phyloP scores from a whole-genome alignment of 1,284 basidiomycete genomes.

The Melampsora larici-populina region DNA sequence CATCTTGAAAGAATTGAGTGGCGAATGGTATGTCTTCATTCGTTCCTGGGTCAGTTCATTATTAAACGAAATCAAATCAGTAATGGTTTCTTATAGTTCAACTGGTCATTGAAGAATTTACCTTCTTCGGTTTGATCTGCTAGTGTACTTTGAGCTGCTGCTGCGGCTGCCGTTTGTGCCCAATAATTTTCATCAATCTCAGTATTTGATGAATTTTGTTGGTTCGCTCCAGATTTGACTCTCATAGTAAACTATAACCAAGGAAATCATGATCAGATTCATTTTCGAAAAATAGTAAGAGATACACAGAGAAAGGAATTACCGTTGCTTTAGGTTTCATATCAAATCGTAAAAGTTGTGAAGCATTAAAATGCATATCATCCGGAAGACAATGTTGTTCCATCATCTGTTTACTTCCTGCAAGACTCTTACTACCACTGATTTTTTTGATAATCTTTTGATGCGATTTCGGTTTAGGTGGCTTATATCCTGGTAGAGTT shows the following conservation, averaged over 20 bases:
- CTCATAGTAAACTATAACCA: slow-evolving; percentile 43
- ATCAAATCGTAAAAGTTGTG: slow-evolving; percentile 84
- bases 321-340: slow-evolving; percentile 92
- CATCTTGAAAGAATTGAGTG: slow-evolving; percentile 88
- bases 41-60: slow-evolving; percentile 52
- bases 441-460: slow-evolving; percentile 59
- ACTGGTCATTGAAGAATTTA: not conserved
- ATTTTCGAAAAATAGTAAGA: slow-evolving; percentile 37
- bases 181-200: slow-evolving; percentile 93
- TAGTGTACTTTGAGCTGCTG: slow-evolving; percentile 60
- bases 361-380: slow-evolving; percentile 93
- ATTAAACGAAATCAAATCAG: slow-evolving; percentile 29
- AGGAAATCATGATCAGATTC: slow-evolving; percentile 45
- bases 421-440: slow-evolving; percentile 43
- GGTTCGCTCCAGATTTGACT: slow-evolving; percentile 22
- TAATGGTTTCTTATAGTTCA: not conserved
- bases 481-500: slow-evolving; percentile 42
- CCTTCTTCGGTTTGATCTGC: slow-evolving; percentile 60
- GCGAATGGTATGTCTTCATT: slow-evolving; percentile 72
- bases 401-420: slow-evolving; percentile 56
- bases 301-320: slow-evolving; percentile 51
- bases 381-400: slow-evolving; percentile 82
- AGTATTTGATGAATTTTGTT: slow-evolving; percentile 18
- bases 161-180: slow-evolving; percentile 82
- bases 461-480: slow-evolving; percentile 49